A percentile compares a stretch with the other conserved stretches of the same genome.
These are phyloP conservation scores for Carpinus viminea DNA, from an alignment of 306 rosid species.

Conservation along the genomic window DNA sequence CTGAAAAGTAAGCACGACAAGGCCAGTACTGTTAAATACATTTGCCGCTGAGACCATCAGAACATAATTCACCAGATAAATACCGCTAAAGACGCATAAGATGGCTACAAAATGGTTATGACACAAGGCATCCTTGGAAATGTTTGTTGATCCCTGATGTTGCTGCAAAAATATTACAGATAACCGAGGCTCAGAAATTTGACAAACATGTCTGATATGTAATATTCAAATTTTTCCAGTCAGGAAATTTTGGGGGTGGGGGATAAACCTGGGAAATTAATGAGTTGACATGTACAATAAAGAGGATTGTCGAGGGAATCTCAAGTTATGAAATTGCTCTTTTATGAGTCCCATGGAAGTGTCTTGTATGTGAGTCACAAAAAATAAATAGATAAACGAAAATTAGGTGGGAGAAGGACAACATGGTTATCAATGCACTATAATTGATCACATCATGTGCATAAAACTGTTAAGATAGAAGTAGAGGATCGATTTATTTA, in stretches of 20 bases:
- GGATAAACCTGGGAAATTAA: neutral
- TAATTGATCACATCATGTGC: neutral
- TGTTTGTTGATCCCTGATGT: conserved; percentile 42
- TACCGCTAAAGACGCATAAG: conserved; percentile 68
- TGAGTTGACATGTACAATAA: neutral
- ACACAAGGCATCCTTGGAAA: conserved; percentile 71
- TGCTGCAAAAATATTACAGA: conserved; percentile 54
- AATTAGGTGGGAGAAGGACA: neutral
- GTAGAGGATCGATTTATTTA: neutral
- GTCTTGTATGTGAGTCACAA: neutral
- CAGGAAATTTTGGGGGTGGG: neutral
- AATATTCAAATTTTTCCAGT: neutral
- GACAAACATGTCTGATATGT: conserved; percentile 24
- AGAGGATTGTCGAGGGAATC: neutral
- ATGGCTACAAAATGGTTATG: conserved; percentile 79
- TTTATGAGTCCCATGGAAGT: neutral
- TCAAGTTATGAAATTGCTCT: neutral
- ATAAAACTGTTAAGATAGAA: neutral
- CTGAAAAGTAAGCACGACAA: conserved; percentile 68
- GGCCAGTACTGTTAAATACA: conserved; percentile 60
- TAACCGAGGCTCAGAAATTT: conserved; percentile 31
- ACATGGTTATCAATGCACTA: neutral
- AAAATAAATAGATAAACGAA: neutral
- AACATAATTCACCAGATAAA: conserved; percentile 67
- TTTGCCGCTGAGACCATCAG: conserved; percentile 71